Base-by-base conservation (phyloP, 352 stramenopile genomes). In the Globisporangium cederbergense region DNA sequence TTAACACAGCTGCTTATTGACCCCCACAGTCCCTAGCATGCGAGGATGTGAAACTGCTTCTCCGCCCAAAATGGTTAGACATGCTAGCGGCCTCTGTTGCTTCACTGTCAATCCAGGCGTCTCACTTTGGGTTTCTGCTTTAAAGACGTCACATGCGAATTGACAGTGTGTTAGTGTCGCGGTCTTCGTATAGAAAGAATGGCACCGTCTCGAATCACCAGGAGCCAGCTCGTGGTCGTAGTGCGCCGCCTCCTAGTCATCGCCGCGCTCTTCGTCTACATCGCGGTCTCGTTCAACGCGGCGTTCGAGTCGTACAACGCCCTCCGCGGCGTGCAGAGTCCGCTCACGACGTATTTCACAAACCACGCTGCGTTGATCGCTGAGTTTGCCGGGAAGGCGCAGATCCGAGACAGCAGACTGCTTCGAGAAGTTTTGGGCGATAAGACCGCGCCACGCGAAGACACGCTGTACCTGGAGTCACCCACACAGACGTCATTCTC, bases 331-430 rank as follows among this genome's bases (percentile, higher is more conserved):
- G 16, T n/a, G 16, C n/a, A 45, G 28, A 42, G 30, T 20, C 40
- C 40, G 5, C n/a, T 52, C 22, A 49, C 30, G 42, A 42, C 22
- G 5, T 62, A 51, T 13, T n/a, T 20, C 16, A 11, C 16, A 3
- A 40, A 42, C 18, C n/a, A 9, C 28, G 50, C 69, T 0, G 34
- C 63, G 2, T 54, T 83, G 10, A 78, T 83, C 22, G 64, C 49
- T 5, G 54, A 50, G 5, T 81, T 74, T 32, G 50, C 49, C 3
- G 75, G 73, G 0, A 58, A 60, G 18, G 45, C 46, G 3, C 62
- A 66, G 2, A 66, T 83, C 40, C 63, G 71, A 43, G 65, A 81
- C 4, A 79, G 72, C n/a, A 66, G 60, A 16, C 43, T 84, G 4
- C 53, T 81, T n/a, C 51, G 36, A 14, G 36, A 75, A 14, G 46